phyloP scores from a whole-genome alignment of 352 stramenopile genomes.

The Globisporangium heterothallicum region DNA sequence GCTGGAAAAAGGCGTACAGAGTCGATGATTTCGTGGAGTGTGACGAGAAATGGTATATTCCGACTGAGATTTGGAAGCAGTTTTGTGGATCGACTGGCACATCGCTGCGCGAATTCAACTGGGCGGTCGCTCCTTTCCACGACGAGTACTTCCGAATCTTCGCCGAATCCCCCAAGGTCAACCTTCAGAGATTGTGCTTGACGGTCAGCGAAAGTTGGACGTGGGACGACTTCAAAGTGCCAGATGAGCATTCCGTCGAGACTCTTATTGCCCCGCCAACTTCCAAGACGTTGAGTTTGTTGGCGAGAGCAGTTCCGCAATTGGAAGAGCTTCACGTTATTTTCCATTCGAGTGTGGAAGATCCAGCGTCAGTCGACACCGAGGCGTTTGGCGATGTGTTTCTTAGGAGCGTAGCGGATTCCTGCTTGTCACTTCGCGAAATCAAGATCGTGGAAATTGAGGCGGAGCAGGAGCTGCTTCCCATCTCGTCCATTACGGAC shows the following conservation, averaged over 20 bases:
- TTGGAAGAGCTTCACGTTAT: constrained; percentile 11
- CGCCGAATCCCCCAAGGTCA: too few relatives aligned
- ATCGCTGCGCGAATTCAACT: constrained; percentile 16
- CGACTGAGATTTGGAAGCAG: not conserved
- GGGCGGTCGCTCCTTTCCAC: constrained; percentile 12
- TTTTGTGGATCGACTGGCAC: not conserved
- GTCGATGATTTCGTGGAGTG: constrained; percentile 17
- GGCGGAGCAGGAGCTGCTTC: not conserved
- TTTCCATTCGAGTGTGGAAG: constrained; percentile 11
- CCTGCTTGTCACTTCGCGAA: constrained; percentile 1
- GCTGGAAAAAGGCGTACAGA: constrained; percentile 17
- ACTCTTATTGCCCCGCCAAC: constrained; percentile 9
- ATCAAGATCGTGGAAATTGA: constrained; percentile 12
- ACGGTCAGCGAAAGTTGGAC: constrained; percentile 15
- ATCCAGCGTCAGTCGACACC: not conserved
- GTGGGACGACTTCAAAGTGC: constrained; percentile 8
- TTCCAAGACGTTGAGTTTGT: constrained; percentile 1
- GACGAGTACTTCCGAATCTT: constrained; percentile 11
- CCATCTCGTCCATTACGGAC: constrained; percentile 5
- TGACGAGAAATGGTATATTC: constrained; percentile 18
- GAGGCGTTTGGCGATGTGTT: constrained; percentile 12
- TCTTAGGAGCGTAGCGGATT: not conserved
- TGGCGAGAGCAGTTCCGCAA: not conserved
- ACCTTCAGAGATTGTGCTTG: constrained; percentile 8
- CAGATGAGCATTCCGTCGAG: not conserved